phyloP scores from a whole-genome alignment of 2,329 filamentous ascomycete species.

The Monosporascus sp. region DNA sequence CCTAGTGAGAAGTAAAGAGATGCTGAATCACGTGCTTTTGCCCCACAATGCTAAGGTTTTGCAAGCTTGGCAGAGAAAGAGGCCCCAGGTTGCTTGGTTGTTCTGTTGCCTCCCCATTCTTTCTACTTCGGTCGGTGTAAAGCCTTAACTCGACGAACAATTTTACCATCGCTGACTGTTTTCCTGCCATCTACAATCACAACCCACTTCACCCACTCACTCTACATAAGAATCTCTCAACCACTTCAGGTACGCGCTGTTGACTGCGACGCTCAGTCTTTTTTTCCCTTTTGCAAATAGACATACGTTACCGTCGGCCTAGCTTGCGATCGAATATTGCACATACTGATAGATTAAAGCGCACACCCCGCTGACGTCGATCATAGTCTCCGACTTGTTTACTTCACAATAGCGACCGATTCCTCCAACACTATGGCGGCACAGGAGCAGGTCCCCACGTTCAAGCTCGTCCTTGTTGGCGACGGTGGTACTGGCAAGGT shows the following conservation, averaged over 20 bases:
- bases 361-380: slow-evolving; percentile 20
- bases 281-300: not conserved
- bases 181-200: not conserved
- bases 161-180: not conserved
- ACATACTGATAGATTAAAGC: slow-evolving; percentile 4
- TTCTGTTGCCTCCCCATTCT: not conserved
- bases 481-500: slow-evolving; percentile 99
- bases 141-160: not conserved
- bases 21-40: not conserved
- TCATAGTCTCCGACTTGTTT: slow-evolving; percentile 34
- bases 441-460: slow-evolving; percentile 61
- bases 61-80: not conserved
- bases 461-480: slow-evolving; percentile 99
- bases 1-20: not conserved
- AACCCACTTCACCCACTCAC: not conserved
- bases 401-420: slow-evolving; percentile 29
- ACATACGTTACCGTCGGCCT: not conserved
- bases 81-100: not conserved
- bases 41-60: not conserved
- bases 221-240: not conserved
- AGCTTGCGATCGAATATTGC: not conserved
- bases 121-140: not conserved
- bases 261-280: no score
- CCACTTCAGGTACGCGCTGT: not conserved
- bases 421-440: slow-evolving; percentile 56